Conservation (phyloP, 148 eudicot species). For the Spergularia marina region DNA sequence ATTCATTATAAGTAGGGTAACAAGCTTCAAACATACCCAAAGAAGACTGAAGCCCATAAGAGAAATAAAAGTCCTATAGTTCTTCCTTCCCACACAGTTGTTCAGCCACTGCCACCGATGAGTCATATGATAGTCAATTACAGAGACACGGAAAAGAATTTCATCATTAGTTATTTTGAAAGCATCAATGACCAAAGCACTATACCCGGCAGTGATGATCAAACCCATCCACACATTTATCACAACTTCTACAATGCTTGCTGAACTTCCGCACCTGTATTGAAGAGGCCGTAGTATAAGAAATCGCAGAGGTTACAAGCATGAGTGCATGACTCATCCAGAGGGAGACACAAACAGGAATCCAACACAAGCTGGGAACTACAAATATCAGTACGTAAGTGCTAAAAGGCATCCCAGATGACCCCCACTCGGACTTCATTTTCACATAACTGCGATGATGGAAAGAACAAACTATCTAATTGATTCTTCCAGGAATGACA, state of each 20-base stretch:
- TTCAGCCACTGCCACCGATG: slow-evolving; percentile 82
- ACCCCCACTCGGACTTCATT: too few relatives aligned
- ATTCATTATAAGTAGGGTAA: slow-evolving; percentile 6
- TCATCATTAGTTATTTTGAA: background rate
- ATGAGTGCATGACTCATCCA: slow-evolving; percentile 9
- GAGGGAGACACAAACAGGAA: too few relatives aligned
- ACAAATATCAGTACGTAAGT: too few relatives aligned
- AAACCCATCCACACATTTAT: slow-evolving; percentile 98
- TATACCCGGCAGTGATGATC: slow-evolving; percentile 99
- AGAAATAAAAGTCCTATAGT: slow-evolving; percentile 75
- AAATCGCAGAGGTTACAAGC: slow-evolving; percentile 3
- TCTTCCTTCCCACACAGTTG: slow-evolving; percentile 94
- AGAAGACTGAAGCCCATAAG: slow-evolving; percentile 83
- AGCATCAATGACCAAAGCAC: slow-evolving; percentile 13
- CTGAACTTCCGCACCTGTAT: slow-evolving; percentile 93
- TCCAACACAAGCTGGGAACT: too few relatives aligned
- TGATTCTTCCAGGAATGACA: too few relatives aligned
- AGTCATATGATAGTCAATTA: slow-evolving; percentile 15
- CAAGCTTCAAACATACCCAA: slow-evolving; percentile 64
- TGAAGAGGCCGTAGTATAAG: slow-evolving; percentile 9
- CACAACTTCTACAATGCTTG: slow-evolving; percentile 99
- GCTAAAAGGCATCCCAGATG: too few relatives aligned
- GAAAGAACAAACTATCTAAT: too few relatives aligned
- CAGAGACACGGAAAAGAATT: slow-evolving; percentile 8
- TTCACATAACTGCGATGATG: too few relatives aligned